Conservation (phyloP, 139 green algal genomes). For the Volvox africanus region DNA sequence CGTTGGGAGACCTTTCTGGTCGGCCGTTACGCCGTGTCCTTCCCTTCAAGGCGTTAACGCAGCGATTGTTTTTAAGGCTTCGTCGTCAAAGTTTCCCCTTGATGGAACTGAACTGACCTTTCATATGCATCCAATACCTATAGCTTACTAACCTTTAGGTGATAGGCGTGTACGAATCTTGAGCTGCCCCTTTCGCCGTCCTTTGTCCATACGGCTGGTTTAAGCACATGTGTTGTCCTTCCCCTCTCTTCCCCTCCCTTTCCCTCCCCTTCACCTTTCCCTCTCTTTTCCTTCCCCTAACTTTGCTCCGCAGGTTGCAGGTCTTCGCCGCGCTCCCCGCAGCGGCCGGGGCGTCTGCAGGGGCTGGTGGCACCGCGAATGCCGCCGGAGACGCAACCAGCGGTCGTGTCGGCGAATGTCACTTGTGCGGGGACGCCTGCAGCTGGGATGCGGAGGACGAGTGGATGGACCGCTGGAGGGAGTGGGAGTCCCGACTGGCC, state of each 20-base stretch:
- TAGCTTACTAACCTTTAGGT: too few relatives aligned
- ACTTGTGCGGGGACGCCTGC: slow-evolving; percentile 62
- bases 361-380: background rate
- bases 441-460: slow-evolving; percentile 70
- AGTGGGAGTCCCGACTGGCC: slow-evolving; percentile 62
- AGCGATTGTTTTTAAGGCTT: too few relatives aligned
- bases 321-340: background rate
- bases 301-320: background rate
- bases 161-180: too few relatives aligned
- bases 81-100: too few relatives aligned
- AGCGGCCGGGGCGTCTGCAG: background rate
- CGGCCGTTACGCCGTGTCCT: too few relatives aligned
- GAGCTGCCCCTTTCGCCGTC: too few relatives aligned
- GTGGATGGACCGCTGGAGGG: slow-evolving; percentile 65
- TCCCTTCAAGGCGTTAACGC: too few relatives aligned
- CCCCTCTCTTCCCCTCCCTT: background rate
- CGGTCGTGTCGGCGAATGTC: slow-evolving; percentile 34
- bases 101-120: too few relatives aligned
- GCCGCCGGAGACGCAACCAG: background rate
- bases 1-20: too few relatives aligned
- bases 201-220: too few relatives aligned
- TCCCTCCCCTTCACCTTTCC: background rate
- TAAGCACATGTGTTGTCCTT: background rate
- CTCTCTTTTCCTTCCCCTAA: background rate
- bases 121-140: too few relatives aligned